Percentiles rank a stretch among this genome's conserved stretches.
Evolutionary conservation across 768 basidiomycete species (phyloP).

Genomic region (Lentinula boryana): DNA sequence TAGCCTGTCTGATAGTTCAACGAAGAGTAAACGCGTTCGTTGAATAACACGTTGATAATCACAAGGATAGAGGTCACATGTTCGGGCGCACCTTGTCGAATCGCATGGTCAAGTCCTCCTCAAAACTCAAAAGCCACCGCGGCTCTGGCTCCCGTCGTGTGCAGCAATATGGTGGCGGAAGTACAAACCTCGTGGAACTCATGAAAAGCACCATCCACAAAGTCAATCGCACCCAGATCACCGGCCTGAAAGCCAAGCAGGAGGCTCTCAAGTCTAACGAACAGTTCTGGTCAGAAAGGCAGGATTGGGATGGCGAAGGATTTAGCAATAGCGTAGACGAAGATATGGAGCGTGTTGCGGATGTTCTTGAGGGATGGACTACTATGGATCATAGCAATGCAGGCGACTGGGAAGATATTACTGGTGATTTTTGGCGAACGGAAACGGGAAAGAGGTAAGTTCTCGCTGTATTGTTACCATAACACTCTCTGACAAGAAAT

Average conservation of each 20-base stretch:
- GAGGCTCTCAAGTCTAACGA: neutral
- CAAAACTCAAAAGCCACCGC: neutral
- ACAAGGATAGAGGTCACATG: no score
- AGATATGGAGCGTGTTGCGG: neutral
- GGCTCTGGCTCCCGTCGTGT: neutral
- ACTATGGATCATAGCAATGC: neutral
- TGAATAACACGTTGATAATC: no score
- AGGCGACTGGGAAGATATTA: neutral
- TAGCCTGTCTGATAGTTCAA: no score
- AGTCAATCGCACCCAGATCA: neutral
- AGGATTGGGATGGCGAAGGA: no score
- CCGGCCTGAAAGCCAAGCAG: neutral
- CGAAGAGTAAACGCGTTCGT: no score
- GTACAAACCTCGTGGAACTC: neutral
- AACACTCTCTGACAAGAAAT: neutral
- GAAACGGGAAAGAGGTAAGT: neutral
- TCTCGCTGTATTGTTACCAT: neutral
- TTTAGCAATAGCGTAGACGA: neutral
- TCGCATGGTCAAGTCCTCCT: neutral
- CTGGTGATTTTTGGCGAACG: neutral
- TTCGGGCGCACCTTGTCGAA: no score
- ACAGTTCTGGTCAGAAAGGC: neutral
- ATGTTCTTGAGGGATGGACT: neutral
- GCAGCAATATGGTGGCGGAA: neutral
- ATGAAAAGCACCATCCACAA: neutral